Base-by-base conservation (phyloP, 2,329 filamentous ascomycete genomes). In the Thyridium curvatum region DNA sequence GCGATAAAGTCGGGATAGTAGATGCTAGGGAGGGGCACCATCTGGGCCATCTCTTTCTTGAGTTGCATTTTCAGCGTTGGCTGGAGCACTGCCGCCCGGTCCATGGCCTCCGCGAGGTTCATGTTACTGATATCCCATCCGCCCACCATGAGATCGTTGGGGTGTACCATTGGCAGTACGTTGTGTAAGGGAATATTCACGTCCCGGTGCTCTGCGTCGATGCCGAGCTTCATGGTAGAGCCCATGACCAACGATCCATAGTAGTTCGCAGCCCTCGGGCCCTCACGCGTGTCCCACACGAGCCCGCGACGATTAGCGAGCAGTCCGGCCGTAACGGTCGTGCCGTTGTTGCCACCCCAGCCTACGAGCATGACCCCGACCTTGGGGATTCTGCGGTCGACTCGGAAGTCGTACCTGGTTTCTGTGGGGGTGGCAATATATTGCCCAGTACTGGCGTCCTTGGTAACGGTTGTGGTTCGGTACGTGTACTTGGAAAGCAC, bases 1-100 rank as follows among this genome's bases (percentile, higher is more conserved):
- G 93, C 93, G 58, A 98, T 98, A 73, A 98, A 98, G 67, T 97
- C 93, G 2, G 93, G 93, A 64, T 98, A 98, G 78, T 98, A 98
- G 68, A 97, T 85, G 65, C 86, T 91, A 16, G 89, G 91, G 46
- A 97, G 78, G 21, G 93, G 93, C 52, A 83, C 82, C 81, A 97
- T 86, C 52, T 73, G 71, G 45, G 81, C 71, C 89, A 97, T 91
- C 69, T 97, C 87, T 76, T 97, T 95, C 67, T 81, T 83, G 53
- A 98, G 85, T 55, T 86, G 77, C 41, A 73, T 69, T 77, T 98
- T 98, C 55, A 98, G 76, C 18, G 86, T 83, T n/a, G 93, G 93
- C 70, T 97, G 91, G 39, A 98, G 81, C 38, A 98, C 93, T 60
- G 84, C 81, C 50, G 93, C 91, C 56, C 93, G 87, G 62, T 98